Base-by-base conservation (phyloP, 2,329 filamentous ascomycete genomes). In the Pseudogymnoascus sp. region DNA sequence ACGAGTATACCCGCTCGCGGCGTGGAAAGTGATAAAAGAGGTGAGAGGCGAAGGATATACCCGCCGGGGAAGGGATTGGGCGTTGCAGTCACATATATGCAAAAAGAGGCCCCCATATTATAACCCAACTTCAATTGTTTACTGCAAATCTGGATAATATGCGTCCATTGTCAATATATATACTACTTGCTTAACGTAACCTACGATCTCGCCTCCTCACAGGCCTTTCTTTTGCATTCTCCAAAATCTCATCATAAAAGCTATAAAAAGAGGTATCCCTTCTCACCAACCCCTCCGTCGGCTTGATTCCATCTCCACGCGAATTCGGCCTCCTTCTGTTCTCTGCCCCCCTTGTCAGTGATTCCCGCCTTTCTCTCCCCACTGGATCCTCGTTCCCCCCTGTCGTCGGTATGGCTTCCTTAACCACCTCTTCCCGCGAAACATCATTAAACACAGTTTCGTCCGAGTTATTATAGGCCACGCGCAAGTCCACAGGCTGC, bases 1-100 rank as follows among this genome's bases (percentile, higher is more conserved):
- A 62, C 15, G 61, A 62, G 21, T 62, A 62, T 2, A 55, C 29
- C 29, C 48, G 48, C n/a, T 15, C 29, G 48, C 48, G 48, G 29
- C 48, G 9, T 55, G 48, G 29, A 5, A 33, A 55, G 25, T 25
- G 21, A 33, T 21, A 33, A 21, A 13, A 8, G 21, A 4, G 6
- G n/a, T 4, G n/a, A 15, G 21, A n/a, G 13, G 25, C n/a, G 25
- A 31, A 13, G 21, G 21, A 44, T 15, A 38, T 38, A 2, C 13
- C 13, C 13, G n/a, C 8, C 6, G 25, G n/a, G n/a, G 6, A 44
- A 51, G 13, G n/a, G 4, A 2, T 4, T 17, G 8, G 29, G 44
- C 9, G 31, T 51, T 31, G 9, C 6, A 29, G 7, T 29, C 12
- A n/a, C 25, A n/a, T 41, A 6, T 4, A 9, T 42, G 10, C 12